phyloP scores from a whole-genome alignment of 176 grass and related monocot genomes.

The Ampelocalamus luodianensis region DNA sequence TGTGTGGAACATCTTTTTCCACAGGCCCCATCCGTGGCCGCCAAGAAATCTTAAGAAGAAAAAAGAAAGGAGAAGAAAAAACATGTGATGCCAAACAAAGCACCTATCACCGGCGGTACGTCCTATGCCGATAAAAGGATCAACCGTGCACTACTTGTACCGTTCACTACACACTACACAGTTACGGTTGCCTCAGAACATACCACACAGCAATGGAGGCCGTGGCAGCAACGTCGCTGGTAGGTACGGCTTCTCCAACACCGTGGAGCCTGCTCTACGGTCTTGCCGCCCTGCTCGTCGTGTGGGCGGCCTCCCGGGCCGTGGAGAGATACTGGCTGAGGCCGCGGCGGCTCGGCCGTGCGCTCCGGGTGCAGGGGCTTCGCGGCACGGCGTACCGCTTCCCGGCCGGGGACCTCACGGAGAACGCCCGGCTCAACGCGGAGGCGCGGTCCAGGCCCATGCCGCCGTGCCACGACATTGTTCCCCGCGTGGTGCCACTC shows the following conservation, averaged over 20 bases:
- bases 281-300: conserved; percentile 20
- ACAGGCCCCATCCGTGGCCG: neutral
- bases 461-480: conserved; percentile 57
- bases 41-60: neutral
- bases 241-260: neutral
- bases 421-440: conserved; percentile 50
- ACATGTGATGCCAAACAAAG: conserved; percentile 30
- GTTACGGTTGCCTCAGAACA: neutral
- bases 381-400: conserved; percentile 55
- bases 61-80: neutral
- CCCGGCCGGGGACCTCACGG: conserved; percentile 54
- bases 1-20: conserved; percentile 22
- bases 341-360: conserved; percentile 51
- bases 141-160: neutral
- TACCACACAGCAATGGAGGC: conserved; percentile 4
- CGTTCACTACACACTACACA: neutral
- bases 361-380: conserved; percentile 67
- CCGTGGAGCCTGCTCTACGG: conserved; percentile 36
- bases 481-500: conserved; percentile 48
- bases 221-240: neutral
- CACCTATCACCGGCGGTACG: neutral
- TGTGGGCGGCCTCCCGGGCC: neutral
- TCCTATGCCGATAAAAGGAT: neutral
- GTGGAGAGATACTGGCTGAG: conserved; percentile 48
- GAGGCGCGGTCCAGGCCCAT: conserved; percentile 65